Base-by-base conservation (phyloP, 2,329 filamentous ascomycete genomes). In the Colletotrichum sp. region DNA sequence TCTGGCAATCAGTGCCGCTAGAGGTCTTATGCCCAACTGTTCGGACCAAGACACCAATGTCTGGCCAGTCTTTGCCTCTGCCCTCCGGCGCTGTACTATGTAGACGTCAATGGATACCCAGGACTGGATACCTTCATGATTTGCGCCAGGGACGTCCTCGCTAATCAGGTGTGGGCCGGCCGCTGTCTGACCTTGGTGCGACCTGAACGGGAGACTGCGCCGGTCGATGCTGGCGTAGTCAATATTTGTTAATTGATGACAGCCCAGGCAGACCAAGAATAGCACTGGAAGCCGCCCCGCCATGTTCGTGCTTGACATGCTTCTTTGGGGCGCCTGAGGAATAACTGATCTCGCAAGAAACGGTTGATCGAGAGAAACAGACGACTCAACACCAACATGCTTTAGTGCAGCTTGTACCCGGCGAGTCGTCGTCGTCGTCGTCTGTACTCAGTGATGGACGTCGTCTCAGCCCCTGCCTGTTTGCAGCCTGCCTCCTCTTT, bases 141-240 rank as follows among this genome's bases (percentile, higher is more conserved):
- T 75, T 76, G 74, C 74, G 71, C 74, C 60, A 74, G 74, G 71
- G 74, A 71, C 59, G 72, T 76, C 70, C 74, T 76, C 74, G 74
- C 74, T 75, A 75, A 76, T 76, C 74, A 76, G 66, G 43, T 43
- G 71, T 76, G 74, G 74, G 59, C 64, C 65, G 65, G 60, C 71
- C 60, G 26, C 70, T 65, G 64, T 75, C 71, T 63, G 66, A 76
- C 71, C 71, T 67, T 71, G 73, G 70, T 73, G 64, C 48, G 59
- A 75, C 73, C 73, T 75, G 70, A 73, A 73, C 57, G 64, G 73
- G 73, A 73, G 68, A 65, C 59, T 75, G 64, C 69, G 73, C 73
- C 70, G 73, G 70, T 26, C 34, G 26, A 30, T 63, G 57, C 64
- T 65, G 64, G 57, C 67, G 73, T 30, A 43, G 4, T 48, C 73